Percentiles rank a stretch among this genome's conserved stretches.
These are phyloP conservation scores for Xylaria telfairii DNA, from an alignment of 495 filamentous ascomycete genomes.

Conservation along the genomic window DNA sequence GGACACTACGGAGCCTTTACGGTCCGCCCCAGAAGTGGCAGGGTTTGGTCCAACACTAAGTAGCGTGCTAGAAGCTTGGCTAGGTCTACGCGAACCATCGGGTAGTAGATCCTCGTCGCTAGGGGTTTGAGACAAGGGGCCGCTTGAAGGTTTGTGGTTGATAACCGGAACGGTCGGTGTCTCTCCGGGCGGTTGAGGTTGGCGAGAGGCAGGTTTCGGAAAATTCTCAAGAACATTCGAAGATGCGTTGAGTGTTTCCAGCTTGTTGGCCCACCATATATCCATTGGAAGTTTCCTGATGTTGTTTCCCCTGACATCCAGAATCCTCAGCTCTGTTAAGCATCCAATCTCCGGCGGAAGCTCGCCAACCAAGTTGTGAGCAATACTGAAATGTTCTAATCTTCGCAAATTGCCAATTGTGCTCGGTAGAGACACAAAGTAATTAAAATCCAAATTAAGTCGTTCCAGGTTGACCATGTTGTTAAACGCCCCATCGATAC, in stretches of 20 bases:
- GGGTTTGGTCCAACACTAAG: slow-evolving; percentile 79
- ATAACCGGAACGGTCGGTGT: slow-evolving; percentile 32
- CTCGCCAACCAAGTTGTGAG: slow-evolving; percentile 82
- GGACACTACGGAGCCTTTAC: slow-evolving; percentile 83
- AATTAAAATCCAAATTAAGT: slow-evolving; percentile 91
- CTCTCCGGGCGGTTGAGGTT: slow-evolving; percentile 63
- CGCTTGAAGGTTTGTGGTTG: slow-evolving; percentile 59
- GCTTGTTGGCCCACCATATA: slow-evolving; percentile 85
- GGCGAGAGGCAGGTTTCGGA: slow-evolving; percentile 76
- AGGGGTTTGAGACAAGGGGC: slow-evolving; percentile 61
- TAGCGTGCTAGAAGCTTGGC: slow-evolving; percentile 78
- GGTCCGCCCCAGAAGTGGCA: slow-evolving; percentile 58
- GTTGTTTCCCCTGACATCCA: slow-evolving; percentile 93
- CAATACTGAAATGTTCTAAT: slow-evolving; percentile 91
- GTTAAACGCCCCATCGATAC: slow-evolving; percentile 85
- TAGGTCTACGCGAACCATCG: slow-evolving; percentile 79
- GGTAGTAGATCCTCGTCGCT: slow-evolving; percentile 79
- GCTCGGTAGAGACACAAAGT: slow-evolving; percentile 84
- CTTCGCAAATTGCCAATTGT: slow-evolving; percentile 83
- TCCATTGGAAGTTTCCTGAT: slow-evolving; percentile 86
- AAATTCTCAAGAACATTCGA: slow-evolving; percentile 91
- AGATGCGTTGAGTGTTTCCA: slow-evolving; percentile 93
- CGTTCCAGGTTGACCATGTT: slow-evolving; percentile 85
- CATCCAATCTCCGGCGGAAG: slow-evolving; percentile 87
- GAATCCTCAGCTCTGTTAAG: slow-evolving; percentile 77